Percentiles rank a stretch among this genome's conserved stretches.
These are phyloP conservation scores for Casuarina cunninghamiana DNA, from an alignment of 306 rosid genomes.

Conservation along the genomic window DNA sequence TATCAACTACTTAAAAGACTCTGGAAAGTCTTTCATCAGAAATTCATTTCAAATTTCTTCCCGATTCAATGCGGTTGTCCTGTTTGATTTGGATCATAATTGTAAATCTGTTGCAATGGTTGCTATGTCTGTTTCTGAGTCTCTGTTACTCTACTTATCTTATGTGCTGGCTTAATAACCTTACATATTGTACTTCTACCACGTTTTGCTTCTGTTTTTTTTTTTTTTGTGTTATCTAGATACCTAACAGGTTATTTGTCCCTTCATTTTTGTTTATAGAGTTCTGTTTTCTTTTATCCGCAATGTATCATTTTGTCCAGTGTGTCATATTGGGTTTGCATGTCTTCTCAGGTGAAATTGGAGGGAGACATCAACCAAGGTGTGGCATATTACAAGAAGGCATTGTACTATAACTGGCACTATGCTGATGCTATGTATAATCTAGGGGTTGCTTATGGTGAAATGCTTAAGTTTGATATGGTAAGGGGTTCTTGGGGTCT, in stretches of 20 bases:
- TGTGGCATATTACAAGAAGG: slow-evolving; percentile 87
- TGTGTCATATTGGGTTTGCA: slow-evolving; percentile 26
- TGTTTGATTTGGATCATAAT: background rate
- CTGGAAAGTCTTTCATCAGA: background rate
- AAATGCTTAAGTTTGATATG: slow-evolving; percentile 97
- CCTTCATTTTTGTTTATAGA: background rate
- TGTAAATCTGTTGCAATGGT: background rate
- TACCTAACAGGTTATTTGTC: background rate
- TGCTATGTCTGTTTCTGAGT: background rate
- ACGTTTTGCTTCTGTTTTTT: background rate
- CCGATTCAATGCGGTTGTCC: background rate
- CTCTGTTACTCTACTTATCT: background rate
- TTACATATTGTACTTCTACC: background rate
- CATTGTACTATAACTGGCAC: slow-evolving; percentile 93
- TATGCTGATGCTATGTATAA: slow-evolving; percentile 99
- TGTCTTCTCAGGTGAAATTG: slow-evolving; percentile 71
- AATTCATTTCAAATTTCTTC: background rate
- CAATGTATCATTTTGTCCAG: background rate
- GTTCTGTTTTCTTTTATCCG: slow-evolving; percentile 11
- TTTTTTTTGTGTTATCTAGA: background rate
- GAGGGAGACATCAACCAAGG: slow-evolving; percentile 94
- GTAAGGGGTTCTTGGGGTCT: slow-evolving; percentile 43
- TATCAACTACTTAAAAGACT: background rate
- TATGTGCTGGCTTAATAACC: background rate
- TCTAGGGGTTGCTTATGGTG: slow-evolving; percentile 99